These are phyloP conservation scores for Talaromyces pinophilus DNA, from an alignment of 2,329 filamentous ascomycete species.

Conservation along the genomic window DNA sequence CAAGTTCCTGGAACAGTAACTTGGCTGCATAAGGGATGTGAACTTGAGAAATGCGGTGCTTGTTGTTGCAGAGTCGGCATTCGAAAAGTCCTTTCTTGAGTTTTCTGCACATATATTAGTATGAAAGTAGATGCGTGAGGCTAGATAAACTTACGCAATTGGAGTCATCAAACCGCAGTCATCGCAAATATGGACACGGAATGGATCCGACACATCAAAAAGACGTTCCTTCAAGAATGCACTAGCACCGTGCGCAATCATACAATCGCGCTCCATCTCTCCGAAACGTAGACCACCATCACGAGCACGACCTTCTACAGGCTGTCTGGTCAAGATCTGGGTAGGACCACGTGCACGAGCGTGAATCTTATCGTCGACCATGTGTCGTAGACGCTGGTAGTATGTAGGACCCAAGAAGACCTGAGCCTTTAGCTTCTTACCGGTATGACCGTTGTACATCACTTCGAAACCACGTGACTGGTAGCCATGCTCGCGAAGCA, in stretches of 20 bases:
- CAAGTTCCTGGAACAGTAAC: slow-evolving; percentile 95
- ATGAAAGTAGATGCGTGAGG: slow-evolving; percentile 28
- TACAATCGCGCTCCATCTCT: slow-evolving; percentile 99
- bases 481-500: slow-evolving; percentile 87
- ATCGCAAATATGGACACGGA: slow-evolving; percentile 97
- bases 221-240: slow-evolving; percentile 96
- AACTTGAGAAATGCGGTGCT: slow-evolving; percentile 96
- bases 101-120: slow-evolving; percentile 59
- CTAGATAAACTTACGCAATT: slow-evolving; percentile 79
- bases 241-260: slow-evolving; percentile 99
- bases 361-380: slow-evolving; percentile 99
- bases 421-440: slow-evolving; percentile 87
- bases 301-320: slow-evolving; percentile 95
- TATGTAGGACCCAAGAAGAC: slow-evolving; percentile 98
- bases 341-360: slow-evolving; percentile 95
- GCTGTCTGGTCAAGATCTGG: slow-evolving; percentile 95
- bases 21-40: slow-evolving; percentile 98
- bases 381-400: slow-evolving; percentile 97
- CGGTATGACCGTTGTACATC: slow-evolving; percentile 98
- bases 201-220: slow-evolving; percentile 96
- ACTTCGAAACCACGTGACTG: slow-evolving; percentile 97
- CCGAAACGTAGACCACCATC: slow-evolving; percentile 98
- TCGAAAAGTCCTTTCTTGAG: slow-evolving; percentile 95
- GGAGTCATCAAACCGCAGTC: slow-evolving; percentile 99
- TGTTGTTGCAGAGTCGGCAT: slow-evolving; percentile 97